These are phyloP conservation scores for Penicillium palitans DNA, from an alignment of 2,329 filamentous ascomycete genomes.

Conservation along the genomic window DNA sequence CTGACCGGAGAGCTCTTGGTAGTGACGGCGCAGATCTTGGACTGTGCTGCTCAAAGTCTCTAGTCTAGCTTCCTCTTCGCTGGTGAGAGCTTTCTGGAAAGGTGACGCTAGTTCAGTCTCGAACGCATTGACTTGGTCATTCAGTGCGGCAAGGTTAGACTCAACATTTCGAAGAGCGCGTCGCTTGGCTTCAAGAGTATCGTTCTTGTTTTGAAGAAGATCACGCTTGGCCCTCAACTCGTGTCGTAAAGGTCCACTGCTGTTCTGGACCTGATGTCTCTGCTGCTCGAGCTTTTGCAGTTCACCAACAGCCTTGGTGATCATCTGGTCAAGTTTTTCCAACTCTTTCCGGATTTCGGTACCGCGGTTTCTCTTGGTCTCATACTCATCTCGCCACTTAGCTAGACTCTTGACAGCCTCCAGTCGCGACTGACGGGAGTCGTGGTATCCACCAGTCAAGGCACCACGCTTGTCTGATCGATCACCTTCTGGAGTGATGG, in stretches of 20 bases:
- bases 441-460: conserved; percentile 91
- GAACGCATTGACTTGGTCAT: conserved; percentile 72
- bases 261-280: conserved; percentile 73
- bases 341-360: conserved; percentile 68
- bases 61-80: conserved; percentile 78
- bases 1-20: conserved; percentile 70
- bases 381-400: conserved; percentile 72
- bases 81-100: conserved; percentile 86
- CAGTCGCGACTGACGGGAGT: conserved; percentile 81
- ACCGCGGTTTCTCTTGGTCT: conserved; percentile 64
- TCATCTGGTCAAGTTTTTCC: conserved; percentile 80
- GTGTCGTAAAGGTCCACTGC: conserved; percentile 75
- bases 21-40: conserved; percentile 73
- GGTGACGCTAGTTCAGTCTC: conserved; percentile 79
- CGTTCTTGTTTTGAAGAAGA: conserved; percentile 70
- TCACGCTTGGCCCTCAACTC: conserved; percentile 75
- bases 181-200: conserved; percentile 72
- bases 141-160: conserved; percentile 71
- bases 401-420: conserved; percentile 75
- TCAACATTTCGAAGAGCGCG: conserved; percentile 66
- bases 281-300: conserved; percentile 79
- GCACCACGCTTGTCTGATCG: conserved; percentile 93
- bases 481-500: conserved; percentile 92
- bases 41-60: conserved; percentile 68
- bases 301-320: conserved; percentile 81